A percentile compares a stretch with the other conserved stretches of the same genome.
Evolutionary conservation across 768 basidiomycete genomes (phyloP).

Genomic region (Cubamyces sp.): DNA sequence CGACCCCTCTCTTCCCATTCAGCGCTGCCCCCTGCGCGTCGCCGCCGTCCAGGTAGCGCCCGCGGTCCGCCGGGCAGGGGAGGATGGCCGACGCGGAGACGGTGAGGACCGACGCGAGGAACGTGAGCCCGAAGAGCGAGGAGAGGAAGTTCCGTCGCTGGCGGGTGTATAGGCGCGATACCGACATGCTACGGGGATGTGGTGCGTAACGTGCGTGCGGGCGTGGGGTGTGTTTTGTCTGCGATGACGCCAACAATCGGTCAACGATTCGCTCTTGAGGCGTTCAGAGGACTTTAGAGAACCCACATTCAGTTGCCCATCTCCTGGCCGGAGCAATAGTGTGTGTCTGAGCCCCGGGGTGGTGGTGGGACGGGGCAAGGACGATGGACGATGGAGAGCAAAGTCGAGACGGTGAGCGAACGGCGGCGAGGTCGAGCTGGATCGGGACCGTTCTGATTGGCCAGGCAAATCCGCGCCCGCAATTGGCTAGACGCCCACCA

Average conservation of each 20-base stretch:
- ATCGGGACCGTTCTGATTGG: conserved; percentile 22
- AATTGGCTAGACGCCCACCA: conserved; percentile 2
- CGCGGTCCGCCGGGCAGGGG: conserved; percentile 75
- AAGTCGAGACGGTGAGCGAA: conserved; percentile 1
- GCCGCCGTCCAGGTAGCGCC: conserved; percentile 59
- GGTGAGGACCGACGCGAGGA: conserved; percentile 76
- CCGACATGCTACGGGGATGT: conserved; percentile 51
- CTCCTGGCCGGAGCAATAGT: conserved; percentile 1
- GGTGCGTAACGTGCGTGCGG: no score
- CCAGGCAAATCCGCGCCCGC: conserved; percentile 10
- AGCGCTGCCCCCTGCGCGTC: conserved; percentile 41
- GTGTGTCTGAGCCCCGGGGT: conserved; percentile 11
- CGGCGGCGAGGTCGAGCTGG: conserved; percentile 21
- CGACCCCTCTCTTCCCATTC: conserved; percentile 31
- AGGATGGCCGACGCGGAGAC: conserved; percentile 80
- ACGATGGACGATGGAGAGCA: conserved; percentile 11
- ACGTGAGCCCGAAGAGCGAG: conserved; percentile 79
- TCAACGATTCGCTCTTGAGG: background rate
- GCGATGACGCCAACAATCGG: background rate
- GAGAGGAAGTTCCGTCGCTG: conserved; percentile 76
- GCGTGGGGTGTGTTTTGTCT: background rate
- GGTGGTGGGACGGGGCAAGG: conserved; percentile 6
- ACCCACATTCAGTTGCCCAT: conserved; percentile 24
- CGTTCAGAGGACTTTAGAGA: background rate
- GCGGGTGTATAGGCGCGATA: conserved; percentile 52